Conservation (phyloP, 257 asterid species). For the Avicennia marina region DNA sequence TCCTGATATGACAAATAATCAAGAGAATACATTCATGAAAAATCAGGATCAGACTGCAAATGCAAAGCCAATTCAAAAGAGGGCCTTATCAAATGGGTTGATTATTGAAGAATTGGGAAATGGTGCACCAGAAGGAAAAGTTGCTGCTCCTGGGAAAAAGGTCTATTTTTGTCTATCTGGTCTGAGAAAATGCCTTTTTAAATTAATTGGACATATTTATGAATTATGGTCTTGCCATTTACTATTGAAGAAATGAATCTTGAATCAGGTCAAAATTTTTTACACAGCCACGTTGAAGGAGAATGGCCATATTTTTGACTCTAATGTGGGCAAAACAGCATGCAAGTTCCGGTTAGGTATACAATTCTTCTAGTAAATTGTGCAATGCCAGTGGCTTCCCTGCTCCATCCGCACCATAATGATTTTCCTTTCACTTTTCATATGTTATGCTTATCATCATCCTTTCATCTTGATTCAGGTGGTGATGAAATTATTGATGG, state of each 20-base stretch:
- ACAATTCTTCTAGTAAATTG: background rate
- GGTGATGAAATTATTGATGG: conserved; percentile 53
- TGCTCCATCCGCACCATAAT: background rate
- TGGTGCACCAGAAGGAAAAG: conserved; percentile 63
- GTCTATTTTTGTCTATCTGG: conserved; percentile 28
- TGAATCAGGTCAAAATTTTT: conserved; percentile 58
- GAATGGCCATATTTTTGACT: conserved; percentile 48
- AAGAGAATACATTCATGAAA: conserved; percentile 15
- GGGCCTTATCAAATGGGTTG: conserved; percentile 71
- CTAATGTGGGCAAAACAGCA: conserved; percentile 45
- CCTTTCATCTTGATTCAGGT: conserved; percentile 37
- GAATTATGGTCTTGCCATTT: no score
- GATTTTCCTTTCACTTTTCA: no score
- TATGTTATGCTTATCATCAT: conserved; percentile 3
- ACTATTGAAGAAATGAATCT: background rate
- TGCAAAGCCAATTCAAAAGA: conserved; percentile 20
- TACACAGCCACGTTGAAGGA: conserved; percentile 65
- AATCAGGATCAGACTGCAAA: conserved; percentile 24
- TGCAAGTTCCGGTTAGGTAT: conserved; percentile 67
- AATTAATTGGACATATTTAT: no score
- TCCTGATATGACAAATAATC: conserved; percentile 24
- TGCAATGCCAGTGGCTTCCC: no score
- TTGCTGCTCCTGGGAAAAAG: conserved; percentile 64
- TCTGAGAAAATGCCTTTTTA: background rate
- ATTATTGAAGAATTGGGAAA: conserved; percentile 57